These are phyloP conservation scores for Hyaloscypha hepaticicola DNA, from an alignment of 495 filamentous ascomycete species.

Conservation along the genomic window DNA sequence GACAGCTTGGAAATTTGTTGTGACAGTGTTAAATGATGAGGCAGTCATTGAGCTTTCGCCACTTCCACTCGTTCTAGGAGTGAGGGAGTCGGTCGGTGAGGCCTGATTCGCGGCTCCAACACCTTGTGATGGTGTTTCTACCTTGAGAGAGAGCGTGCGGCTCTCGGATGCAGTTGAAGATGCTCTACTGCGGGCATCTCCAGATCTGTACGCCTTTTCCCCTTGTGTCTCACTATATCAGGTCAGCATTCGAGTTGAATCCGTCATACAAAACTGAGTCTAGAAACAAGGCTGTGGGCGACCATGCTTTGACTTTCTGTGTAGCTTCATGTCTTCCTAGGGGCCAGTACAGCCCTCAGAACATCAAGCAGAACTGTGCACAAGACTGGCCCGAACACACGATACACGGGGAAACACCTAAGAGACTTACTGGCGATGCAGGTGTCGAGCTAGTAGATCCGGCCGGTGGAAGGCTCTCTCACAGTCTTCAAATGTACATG, in stretches of 20 bases:
- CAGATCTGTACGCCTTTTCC: constrained; percentile 26
- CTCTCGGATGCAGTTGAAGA: constrained; percentile 30
- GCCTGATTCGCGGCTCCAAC: constrained; percentile 1
- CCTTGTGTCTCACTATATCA: constrained; percentile 30
- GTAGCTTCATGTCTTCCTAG: not conserved
- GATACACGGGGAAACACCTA: not conserved
- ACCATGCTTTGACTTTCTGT: not conserved
- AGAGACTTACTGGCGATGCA: constrained; percentile 73
- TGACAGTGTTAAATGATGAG: constrained; percentile 18
- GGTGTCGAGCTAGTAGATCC: constrained; percentile 76
- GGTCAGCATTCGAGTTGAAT: not conserved
- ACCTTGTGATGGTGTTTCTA: constrained; percentile 18
- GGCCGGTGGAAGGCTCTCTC: constrained; percentile 63
- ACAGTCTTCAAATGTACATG: constrained; percentile 65
- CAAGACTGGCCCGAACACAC: too few species aligned
- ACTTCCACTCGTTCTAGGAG: constrained; percentile 24
- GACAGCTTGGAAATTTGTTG: constrained; percentile 15
- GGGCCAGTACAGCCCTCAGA: not conserved
- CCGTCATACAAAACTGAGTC: not conserved
- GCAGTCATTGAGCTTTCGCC: constrained; percentile 25
- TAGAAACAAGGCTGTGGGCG: not conserved
- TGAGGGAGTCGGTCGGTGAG: constrained; percentile 18
- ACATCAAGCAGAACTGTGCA: too few species aligned
- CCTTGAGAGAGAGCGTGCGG: constrained; percentile 19
- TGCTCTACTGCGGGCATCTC: constrained; percentile 26